Percentiles rank a stretch among this genome's conserved stretches.
phyloP scores from a whole-genome alignment of 23 red algal genomes.

The Gracilariopsis chorda region DNA sequence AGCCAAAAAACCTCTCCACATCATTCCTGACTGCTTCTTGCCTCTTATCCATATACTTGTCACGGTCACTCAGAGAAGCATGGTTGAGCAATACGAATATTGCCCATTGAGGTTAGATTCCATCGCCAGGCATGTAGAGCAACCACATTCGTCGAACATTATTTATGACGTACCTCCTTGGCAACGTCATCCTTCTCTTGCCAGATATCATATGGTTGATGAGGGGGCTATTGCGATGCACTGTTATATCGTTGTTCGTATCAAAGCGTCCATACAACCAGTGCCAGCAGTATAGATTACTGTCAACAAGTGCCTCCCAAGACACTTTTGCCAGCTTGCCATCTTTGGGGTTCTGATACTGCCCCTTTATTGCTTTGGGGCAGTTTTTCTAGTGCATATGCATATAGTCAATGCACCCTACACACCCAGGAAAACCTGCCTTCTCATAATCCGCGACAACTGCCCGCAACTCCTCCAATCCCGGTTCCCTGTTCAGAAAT shows the following conservation, averaged over 20 bases:
- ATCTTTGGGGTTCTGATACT: constrained; percentile 21
- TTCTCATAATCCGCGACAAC: too few relatives aligned
- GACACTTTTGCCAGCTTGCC: constrained; percentile 1
- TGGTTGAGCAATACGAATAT: neutral
- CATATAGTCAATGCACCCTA: neutral
- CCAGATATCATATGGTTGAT: too few relatives aligned
- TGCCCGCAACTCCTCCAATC: too few relatives aligned
- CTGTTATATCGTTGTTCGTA: constrained; percentile 42
- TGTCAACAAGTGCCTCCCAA: neutral
- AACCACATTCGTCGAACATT: neutral
- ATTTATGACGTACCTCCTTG: neutral
- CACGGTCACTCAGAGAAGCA: neutral
- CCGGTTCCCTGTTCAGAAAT: too few relatives aligned
- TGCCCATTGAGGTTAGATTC: too few relatives aligned
- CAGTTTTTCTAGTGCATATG: constrained; percentile 35
- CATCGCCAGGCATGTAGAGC: too few relatives aligned
- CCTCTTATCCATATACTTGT: neutral
- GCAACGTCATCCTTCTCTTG: neutral
- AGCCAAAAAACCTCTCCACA: constrained; percentile 13
- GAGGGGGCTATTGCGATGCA: neutral
- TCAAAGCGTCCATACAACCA: constrained; percentile 32
- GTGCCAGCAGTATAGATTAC: constrained; percentile 52
- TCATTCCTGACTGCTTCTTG: constrained; percentile 18
- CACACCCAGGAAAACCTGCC: constrained; percentile 18
- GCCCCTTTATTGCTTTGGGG: neutral